These are phyloP conservation scores for Gloeopeniophorella convolvens DNA, from an alignment of 768 basidiomycete genomes.

Conservation along the genomic window DNA sequence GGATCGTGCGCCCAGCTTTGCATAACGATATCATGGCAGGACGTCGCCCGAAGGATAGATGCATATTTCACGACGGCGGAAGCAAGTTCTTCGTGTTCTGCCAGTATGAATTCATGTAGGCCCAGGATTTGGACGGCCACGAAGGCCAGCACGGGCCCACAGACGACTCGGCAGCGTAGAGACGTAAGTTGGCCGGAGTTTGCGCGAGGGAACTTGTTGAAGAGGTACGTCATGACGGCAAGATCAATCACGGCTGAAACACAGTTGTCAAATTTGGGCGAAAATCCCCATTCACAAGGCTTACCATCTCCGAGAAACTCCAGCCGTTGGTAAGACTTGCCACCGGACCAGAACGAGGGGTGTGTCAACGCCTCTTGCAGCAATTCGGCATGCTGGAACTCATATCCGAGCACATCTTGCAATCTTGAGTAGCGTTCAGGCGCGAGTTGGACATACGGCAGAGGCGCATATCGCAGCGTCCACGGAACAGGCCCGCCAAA, in stretches of 20 bases:
- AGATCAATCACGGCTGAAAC: constrained; percentile 59
- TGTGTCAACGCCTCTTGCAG: constrained; percentile 82
- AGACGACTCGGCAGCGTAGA: constrained; percentile 65
- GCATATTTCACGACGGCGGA: constrained; percentile 55
- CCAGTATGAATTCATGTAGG: constrained; percentile 64
- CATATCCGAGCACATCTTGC: constrained; percentile 63
- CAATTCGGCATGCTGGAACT: constrained; percentile 54
- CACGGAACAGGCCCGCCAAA: constrained; percentile 71
- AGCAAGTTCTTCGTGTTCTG: constrained; percentile 63
- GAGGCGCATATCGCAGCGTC: constrained; percentile 46
- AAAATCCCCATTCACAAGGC: constrained; percentile 24
- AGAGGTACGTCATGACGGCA: constrained; percentile 67
- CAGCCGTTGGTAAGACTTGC: constrained; percentile 73
- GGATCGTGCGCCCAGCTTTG: constrained; percentile 79
- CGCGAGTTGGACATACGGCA: constrained; percentile 29
- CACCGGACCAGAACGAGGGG: constrained; percentile 58
- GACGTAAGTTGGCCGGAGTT: constrained; percentile 73
- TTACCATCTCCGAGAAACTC: constrained; percentile 89
- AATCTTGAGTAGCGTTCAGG: constrained; percentile 47
- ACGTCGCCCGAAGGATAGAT: constrained; percentile 48
- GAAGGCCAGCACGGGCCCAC: constrained; percentile 64
- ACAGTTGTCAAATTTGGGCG: constrained; percentile 7
- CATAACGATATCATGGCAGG: constrained; percentile 54
- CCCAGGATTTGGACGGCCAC: constrained; percentile 58
- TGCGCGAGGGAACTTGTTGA: constrained; percentile 58